phyloP scores from a whole-genome alignment of 306 rosid genomes.

The Begonia peltatifolia region DNA sequence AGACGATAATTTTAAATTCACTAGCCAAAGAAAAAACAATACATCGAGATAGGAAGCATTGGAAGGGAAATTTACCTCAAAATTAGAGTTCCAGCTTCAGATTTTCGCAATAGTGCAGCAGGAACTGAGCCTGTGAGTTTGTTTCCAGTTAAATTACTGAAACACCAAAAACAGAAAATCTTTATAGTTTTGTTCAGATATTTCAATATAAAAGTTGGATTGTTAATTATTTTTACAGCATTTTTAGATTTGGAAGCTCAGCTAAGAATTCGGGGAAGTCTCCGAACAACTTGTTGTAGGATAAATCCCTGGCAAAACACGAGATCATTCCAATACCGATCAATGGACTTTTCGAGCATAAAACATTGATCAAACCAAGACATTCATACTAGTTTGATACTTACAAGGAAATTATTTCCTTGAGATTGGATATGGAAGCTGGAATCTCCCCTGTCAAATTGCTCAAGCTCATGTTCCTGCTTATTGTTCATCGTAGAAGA shows the following conservation, averaged over 20 bases:
- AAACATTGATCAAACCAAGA: not conserved
- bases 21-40: not conserved
- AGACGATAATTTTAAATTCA: not conserved
- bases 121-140: constrained; percentile 16
- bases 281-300: constrained; percentile 32
- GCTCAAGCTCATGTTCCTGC: constrained; percentile 39
- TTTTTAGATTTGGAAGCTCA: constrained; percentile 6
- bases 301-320: constrained; percentile 21
- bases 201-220: too few relatives aligned
- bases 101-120: constrained; percentile 4
- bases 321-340: not conserved
- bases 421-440: constrained; percentile 22
- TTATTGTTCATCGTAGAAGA: constrained; percentile 5
- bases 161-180: not conserved
- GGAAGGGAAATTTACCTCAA: constrained; percentile 1
- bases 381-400: constrained; percentile 7
- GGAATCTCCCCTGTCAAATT: constrained; percentile 29
- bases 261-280: constrained; percentile 19
- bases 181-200: too few relatives aligned
- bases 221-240: constrained; percentile 19
- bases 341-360: not conserved
- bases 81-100: constrained; percentile 1
- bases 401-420: constrained; percentile 27
- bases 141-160: constrained; percentile 11
- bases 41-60: not conserved